phyloP scores from a whole-genome alignment of 1,139 yeast genomes.

The Komagataea norvegica region DNA sequence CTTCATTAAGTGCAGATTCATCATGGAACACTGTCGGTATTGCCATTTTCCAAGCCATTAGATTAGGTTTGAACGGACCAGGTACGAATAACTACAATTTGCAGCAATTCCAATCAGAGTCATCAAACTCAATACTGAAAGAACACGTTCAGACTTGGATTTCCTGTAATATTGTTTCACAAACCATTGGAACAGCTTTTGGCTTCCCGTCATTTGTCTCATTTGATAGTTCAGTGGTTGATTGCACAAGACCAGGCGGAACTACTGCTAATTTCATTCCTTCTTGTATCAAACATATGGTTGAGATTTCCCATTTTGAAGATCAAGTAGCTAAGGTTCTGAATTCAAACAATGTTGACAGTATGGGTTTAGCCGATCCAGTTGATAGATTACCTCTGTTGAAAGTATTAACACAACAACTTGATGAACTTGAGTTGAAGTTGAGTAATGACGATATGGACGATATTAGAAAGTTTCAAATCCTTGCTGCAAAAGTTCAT shows the following conservation, averaged over 20 bases:
- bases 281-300: conserved; percentile 60
- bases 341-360: conserved; percentile 66
- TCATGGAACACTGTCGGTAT: conserved; percentile 94
- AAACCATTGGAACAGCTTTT: conserved; percentile 83
- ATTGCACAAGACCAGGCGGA: conserved; percentile 41
- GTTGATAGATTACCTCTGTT: conserved; percentile 72
- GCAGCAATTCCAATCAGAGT: conserved; percentile 22
- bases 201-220: conserved; percentile 93
- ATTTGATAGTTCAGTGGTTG: conserved; percentile 69
- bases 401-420: conserved; percentile 61
- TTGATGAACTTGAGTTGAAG: conserved; percentile 68
- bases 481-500: conserved; percentile 73
- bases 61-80: conserved; percentile 84
- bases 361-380: conserved; percentile 56
- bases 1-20: conserved; percentile 90
- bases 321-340: conserved; percentile 78
- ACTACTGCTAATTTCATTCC: conserved; percentile 44
- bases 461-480: conserved; percentile 61
- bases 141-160: conserved; percentile 92
- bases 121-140: conserved; percentile 29
- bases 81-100: conserved; percentile 40
- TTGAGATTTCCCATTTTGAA: conserved; percentile 78
- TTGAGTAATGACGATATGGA: conserved; percentile 42
- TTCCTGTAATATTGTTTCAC: conserved; percentile 86
- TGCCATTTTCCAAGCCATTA: conserved; percentile 84